Percentiles rank a stretch among this genome's conserved stretches.
Conservation (phyloP, 2,329 filamentous ascomycete species). For the Cytospora leucostoma region DNA sequence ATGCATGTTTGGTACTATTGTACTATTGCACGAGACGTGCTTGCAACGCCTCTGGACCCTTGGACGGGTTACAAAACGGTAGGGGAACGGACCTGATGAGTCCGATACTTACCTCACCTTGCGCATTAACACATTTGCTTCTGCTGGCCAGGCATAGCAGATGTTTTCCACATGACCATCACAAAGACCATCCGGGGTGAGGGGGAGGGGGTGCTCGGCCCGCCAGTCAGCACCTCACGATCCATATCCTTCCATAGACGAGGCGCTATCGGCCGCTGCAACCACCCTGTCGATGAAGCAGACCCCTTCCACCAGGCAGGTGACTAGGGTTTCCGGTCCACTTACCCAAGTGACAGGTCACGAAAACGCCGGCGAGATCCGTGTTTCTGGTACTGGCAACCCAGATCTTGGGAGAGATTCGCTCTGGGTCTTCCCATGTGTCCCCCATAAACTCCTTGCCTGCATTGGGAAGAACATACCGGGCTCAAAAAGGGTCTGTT, state of each 20-base stretch:
- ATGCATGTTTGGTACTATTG: background rate
- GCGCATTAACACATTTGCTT: background rate
- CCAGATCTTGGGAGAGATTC: conserved; percentile 1
- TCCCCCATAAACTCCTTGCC: background rate
- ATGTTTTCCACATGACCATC: conserved; percentile 12
- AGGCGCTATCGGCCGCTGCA: conserved; percentile 12
- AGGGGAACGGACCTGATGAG: conserved; percentile 2
- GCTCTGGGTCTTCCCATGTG: background rate
- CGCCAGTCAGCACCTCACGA: conserved; percentile 15
- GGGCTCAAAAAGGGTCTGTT: background rate
- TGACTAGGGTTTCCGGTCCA: conserved; percentile 4
- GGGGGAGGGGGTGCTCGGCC: background rate
- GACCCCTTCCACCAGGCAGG: conserved; percentile 8
- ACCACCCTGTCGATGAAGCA: conserved; percentile 8
- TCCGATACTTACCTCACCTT: background rate
- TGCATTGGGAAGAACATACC: background rate
- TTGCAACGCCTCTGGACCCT: background rate
- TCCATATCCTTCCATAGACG: conserved; percentile 10
- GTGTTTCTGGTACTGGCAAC: conserved; percentile 1
- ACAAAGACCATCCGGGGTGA: background rate
- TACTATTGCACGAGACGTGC: background rate
- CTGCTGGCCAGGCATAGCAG: conserved; percentile 7
- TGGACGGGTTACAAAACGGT: conserved; percentile 3
- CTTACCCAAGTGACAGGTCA: background rate
- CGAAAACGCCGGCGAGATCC: background rate